Evolutionary conservation across 148 eudicot species (phyloP).

Genomic region (Fallopia convolvulus): DNA sequence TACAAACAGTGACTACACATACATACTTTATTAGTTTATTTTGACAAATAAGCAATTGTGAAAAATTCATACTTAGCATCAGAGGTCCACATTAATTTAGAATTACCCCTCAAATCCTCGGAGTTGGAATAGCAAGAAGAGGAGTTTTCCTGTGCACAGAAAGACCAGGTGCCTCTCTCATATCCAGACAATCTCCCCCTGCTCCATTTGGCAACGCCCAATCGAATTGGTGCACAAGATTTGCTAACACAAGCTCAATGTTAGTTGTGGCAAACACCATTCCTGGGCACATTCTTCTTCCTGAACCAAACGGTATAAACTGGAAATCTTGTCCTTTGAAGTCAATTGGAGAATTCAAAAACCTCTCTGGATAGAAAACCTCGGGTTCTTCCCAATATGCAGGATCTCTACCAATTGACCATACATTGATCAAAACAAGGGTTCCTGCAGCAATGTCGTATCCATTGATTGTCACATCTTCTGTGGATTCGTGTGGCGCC

Average conservation of each 20-base stretch:
- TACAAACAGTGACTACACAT: too few relatives aligned
- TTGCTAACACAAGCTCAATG: slow-evolving; percentile 29
- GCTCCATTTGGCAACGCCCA: slow-evolving; percentile 24
- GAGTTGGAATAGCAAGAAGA: slow-evolving; percentile 12
- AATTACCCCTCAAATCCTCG: too few relatives aligned
- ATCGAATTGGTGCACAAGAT: slow-evolving; percentile 23
- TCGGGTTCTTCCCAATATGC: slow-evolving; percentile 23
- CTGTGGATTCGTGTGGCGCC: background rate
- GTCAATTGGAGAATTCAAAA: slow-evolving; percentile 15
- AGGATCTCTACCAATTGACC: slow-evolving; percentile 28
- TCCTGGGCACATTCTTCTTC: slow-evolving; percentile 28
- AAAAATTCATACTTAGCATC: too few relatives aligned
- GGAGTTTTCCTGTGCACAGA: slow-evolving; percentile 7
- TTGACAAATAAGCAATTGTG: too few relatives aligned
- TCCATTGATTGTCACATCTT: slow-evolving; percentile 15
- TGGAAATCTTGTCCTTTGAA: slow-evolving; percentile 28
- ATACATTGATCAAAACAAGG: slow-evolving; percentile 21
- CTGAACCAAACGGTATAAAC: slow-evolving; percentile 33
- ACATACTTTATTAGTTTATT: too few relatives aligned
- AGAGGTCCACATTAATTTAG: too few relatives aligned
- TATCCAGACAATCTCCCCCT: slow-evolving; percentile 13
- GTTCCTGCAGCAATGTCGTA: slow-evolving; percentile 23
- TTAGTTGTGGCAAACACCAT: slow-evolving; percentile 18
- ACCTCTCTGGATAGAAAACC: slow-evolving; percentile 27
- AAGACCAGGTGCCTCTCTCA: slow-evolving; percentile 9